A percentile compares a stretch with the other conserved stretches of the same genome.
These are phyloP conservation scores for Biscogniauxia mediterranea DNA, from an alignment of 2,329 filamentous ascomycete genomes.

Conservation along the genomic window DNA sequence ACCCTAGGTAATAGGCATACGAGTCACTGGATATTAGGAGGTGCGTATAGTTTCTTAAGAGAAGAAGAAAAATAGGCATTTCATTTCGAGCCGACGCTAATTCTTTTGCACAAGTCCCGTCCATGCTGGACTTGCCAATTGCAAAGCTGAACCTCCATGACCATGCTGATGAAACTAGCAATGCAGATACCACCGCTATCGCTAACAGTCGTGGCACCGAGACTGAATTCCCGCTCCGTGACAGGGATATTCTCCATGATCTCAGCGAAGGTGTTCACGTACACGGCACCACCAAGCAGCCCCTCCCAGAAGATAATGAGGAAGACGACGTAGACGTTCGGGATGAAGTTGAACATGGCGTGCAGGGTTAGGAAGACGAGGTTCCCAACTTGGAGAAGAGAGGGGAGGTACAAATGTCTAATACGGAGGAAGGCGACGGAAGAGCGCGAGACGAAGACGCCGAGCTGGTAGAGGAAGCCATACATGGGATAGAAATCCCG, in stretches of 20 bases:
- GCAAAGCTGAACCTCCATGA: slow-evolving; percentile 78
- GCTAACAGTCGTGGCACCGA: slow-evolving; percentile 87
- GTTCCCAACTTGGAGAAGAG: slow-evolving; percentile 78
- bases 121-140: slow-evolving; percentile 81
- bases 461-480: slow-evolving; percentile 89
- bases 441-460: slow-evolving; percentile 91
- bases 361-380: slow-evolving; percentile 72
- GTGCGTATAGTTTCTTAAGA: not conserved
- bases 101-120: slow-evolving; percentile 67
- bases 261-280: slow-evolving; percentile 93
- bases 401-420: slow-evolving; percentile 76
- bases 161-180: slow-evolving; percentile 80
- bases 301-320: slow-evolving; percentile 91
- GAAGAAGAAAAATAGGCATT: no score
- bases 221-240: slow-evolving; percentile 83
- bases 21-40: not conserved
- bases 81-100: slow-evolving; percentile 38
- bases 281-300: slow-evolving; percentile 83
- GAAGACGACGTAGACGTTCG: slow-evolving; percentile 84
- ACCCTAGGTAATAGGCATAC: not conserved
- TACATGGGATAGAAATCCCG: slow-evolving; percentile 94
- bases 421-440: slow-evolving; percentile 86
- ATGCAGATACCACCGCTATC: slow-evolving; percentile 89
- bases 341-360: slow-evolving; percentile 76
- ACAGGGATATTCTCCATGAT: slow-evolving; percentile 80